These are phyloP conservation scores for Phaeophleospora eucalypticola DNA, from an alignment of 2,329 filamentous ascomycete genomes.

Conservation along the genomic window DNA sequence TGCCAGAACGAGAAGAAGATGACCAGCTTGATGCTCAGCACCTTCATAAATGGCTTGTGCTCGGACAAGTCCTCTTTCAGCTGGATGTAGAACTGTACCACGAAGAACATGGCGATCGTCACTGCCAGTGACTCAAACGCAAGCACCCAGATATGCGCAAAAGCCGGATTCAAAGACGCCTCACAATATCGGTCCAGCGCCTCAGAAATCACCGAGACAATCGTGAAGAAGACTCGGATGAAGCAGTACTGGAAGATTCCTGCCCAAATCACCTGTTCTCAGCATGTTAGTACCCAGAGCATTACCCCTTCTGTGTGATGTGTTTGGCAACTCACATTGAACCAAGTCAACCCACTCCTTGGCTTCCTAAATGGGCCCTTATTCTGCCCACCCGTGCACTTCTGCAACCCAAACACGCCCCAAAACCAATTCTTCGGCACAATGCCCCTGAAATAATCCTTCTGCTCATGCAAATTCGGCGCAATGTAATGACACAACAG, in stretches of 20 bases:
- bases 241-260: slow-evolving; percentile 84
- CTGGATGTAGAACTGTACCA: slow-evolving; percentile 84
- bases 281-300: slow-evolving; percentile 11
- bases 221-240: slow-evolving; percentile 72
- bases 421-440: slow-evolving; percentile 68
- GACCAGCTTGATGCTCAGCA: slow-evolving; percentile 82
- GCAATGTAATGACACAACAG: slow-evolving; percentile 77
- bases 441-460: slow-evolving; percentile 71
- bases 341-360: slow-evolving; percentile 79
- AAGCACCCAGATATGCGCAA: slow-evolving; percentile 80
- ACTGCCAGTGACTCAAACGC: slow-evolving; percentile 68
- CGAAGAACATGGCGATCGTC: slow-evolving; percentile 79
- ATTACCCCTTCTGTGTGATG: neutral
- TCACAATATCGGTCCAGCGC: slow-evolving; percentile 70
- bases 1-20: slow-evolving; percentile 94
- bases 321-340: slow-evolving; percentile 58
- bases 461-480: slow-evolving; percentile 72
- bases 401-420: slow-evolving; percentile 67
- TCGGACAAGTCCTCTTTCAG: slow-evolving; percentile 63
- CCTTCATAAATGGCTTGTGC: slow-evolving; percentile 72
- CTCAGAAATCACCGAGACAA: slow-evolving; percentile 71
- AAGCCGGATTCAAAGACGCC: slow-evolving; percentile 69
- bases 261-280: slow-evolving; percentile 64
- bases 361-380: slow-evolving; percentile 68
- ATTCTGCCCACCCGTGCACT: slow-evolving; percentile 64